Evolutionary conservation across 371 early-diverging fungal genomes (phyloP), one percentile per base, ranked within the genome.

Genomic region (Blakeslea trispora): DNA sequence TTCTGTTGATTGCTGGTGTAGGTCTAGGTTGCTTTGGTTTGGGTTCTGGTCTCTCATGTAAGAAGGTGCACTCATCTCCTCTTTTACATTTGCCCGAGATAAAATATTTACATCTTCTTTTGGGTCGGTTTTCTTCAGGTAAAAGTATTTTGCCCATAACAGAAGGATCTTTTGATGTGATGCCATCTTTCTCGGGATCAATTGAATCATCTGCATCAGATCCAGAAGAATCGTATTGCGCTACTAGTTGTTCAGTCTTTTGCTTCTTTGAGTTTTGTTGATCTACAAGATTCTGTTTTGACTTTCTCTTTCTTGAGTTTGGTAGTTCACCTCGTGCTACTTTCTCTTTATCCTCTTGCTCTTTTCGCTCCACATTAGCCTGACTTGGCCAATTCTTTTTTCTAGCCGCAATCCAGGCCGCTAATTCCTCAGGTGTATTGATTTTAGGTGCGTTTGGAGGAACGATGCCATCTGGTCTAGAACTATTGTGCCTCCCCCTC

Each of bases 311-410:
- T 19, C 60, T 46, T 17, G 55, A 47, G 8, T 64, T 45, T 11
- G n/a, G n/a, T n/a, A 70, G 37, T 41, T 71, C 68, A n/a, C 74
- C 74, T 53, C 68, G 55, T 9, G 68, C 66, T 39, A 24, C 56
- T 10, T 61, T 63, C 5, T 69, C 74, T 39, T 59, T 64, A 2
- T 46, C 62, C 17, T 77, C 69, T 23, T 59, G 44, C 59, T 43
- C 68, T 71, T 85, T 89, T 41, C 73, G 57, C 19, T 53, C 72
- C 1, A 88, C 61, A 64, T 87, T 89, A 1, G 56, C 73, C 50
- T 81, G 69, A 11, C 82, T 84, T 5, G 91, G 91, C 72, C 81
- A 90, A 17, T 75, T 81, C 55, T 74, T 80, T 55, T 87, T 88
- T 40, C 91, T 60, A 14, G 82, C 86, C 18, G 64, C 83, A 35